phyloP scores from a whole-genome alignment of 2,329 filamentous ascomycete genomes.

The Fusarium nematophilum region DNA sequence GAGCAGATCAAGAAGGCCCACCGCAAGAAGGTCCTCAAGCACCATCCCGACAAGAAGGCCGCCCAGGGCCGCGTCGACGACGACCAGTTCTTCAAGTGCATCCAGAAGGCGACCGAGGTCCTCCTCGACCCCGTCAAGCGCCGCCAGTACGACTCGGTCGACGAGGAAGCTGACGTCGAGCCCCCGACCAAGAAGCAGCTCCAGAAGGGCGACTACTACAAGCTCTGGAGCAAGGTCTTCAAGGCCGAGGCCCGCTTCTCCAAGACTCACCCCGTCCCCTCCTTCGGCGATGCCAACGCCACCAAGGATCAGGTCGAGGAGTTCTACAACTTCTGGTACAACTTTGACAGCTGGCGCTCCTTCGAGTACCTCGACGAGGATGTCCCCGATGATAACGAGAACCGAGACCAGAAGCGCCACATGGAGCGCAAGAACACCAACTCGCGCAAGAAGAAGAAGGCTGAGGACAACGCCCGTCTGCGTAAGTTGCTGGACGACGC shows the following conservation, averaged over 20 bases:
- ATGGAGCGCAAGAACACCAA: conserved; percentile 99
- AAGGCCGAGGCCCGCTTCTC: conserved; percentile 94
- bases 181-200: conserved; percentile 92
- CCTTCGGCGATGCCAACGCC: conserved; percentile 85
- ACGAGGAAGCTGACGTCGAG: conserved; percentile 92
- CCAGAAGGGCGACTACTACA: conserved; percentile 91
- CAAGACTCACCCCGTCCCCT: conserved; percentile 87
- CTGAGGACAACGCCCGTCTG: conserved; percentile 92
- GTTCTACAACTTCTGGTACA: conserved; percentile 99
- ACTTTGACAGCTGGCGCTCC: conserved; percentile 96
- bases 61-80: conserved; percentile 88
- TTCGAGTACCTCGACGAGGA: conserved; percentile 99
- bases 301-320: conserved; percentile 89
- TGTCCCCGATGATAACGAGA: conserved; percentile 98
- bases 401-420: conserved; percentile 98
- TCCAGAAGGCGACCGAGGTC: conserved; percentile 96
- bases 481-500: conserved; percentile 90
- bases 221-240: conserved; percentile 91
- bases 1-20: conserved; percentile 99
- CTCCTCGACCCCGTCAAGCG: conserved; percentile 92
- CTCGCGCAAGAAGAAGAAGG: conserved; percentile 99
- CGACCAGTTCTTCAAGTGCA: conserved; percentile 99
- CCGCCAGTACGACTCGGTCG: conserved; percentile 95
- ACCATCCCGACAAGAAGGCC: conserved; percentile 99
- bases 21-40: conserved; percentile 99